Evolutionary conservation across 768 basidiomycete species (phyloP).

Genomic region (Mycena indigotica): DNA sequence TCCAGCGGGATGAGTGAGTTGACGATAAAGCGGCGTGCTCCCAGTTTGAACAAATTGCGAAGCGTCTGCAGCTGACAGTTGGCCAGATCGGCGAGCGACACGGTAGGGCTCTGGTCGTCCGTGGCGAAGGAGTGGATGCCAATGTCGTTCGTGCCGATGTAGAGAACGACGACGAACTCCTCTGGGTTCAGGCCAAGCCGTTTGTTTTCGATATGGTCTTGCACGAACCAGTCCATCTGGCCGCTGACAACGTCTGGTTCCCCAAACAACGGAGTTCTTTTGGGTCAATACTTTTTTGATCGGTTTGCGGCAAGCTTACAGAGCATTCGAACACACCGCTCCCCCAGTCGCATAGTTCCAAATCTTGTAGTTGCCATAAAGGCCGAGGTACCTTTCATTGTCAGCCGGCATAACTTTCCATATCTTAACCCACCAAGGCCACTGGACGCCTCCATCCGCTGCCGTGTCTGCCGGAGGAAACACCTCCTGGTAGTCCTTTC

Average conservation of each 20-base stretch:
- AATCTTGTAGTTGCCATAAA: slow-evolving; percentile 27
- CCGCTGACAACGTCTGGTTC: slow-evolving; percentile 23
- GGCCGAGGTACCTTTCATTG: slow-evolving; percentile 20
- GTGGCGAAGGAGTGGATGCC: slow-evolving; percentile 24
- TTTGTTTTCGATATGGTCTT: slow-evolving; percentile 26
- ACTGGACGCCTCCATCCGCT: slow-evolving; percentile 28
- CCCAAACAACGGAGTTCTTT: slow-evolving; percentile 3
- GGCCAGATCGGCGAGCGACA: slow-evolving; percentile 23
- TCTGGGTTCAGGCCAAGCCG: slow-evolving; percentile 26
- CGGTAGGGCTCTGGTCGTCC: slow-evolving; percentile 10
- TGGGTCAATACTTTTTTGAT: not conserved
- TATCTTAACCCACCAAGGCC: slow-evolving; percentile 22
- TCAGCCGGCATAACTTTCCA: not conserved
- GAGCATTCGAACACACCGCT: slow-evolving; percentile 25
- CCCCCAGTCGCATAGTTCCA: slow-evolving; percentile 29
- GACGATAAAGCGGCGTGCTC: slow-evolving; percentile 28
- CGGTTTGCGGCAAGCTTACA: slow-evolving; percentile 7
- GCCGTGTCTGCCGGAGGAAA: slow-evolving; percentile 26
- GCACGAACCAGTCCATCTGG: slow-evolving; percentile 27
- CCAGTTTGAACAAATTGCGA: slow-evolving; percentile 21
- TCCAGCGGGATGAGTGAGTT: slow-evolving; percentile 27
- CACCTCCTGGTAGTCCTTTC: slow-evolving; percentile 28
- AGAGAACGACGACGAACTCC: slow-evolving; percentile 23
- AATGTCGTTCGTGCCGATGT: slow-evolving; percentile 27
- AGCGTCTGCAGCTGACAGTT: slow-evolving; percentile 24